Base-by-base conservation (phyloP, 2,329 filamentous ascomycete genomes). In the Fusarium paranaense region DNA sequence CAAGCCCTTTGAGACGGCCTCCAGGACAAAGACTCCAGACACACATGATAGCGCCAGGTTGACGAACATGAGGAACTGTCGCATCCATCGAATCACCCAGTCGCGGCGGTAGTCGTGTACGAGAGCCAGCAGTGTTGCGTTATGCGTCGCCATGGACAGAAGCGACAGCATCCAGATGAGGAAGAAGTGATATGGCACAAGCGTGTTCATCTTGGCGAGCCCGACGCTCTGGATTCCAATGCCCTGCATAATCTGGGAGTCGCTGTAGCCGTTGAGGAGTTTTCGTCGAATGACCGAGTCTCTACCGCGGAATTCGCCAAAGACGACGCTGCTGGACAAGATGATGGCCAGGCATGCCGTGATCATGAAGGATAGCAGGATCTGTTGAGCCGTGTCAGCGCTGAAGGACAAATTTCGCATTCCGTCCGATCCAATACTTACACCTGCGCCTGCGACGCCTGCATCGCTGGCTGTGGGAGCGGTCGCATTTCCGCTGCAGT, bases 161-260 rank as follows among this genome's bases (percentile, higher is more conserved):
- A 92, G 81, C 0, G 89, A 90, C 2, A 93, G 83, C 83, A 92
- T 91, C 91, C 91, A 93, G 73, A 93, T 88, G 64, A 93, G 87
- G 83, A 93, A 93, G 83, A 93, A 92, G 81, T 93, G 91, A 79
- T 93, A 93, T 0, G 90, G 87, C 0, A 91, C 86, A 79, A 93
- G 87, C 6, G 84, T 84, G 54, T 86, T 82, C 78, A 89, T 87
- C 77, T 90, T 90, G 6, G 88, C 88, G 1, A 93, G 86, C 0
- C 89, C 91, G 27, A 93, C 86, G 75, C 85, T 86, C 79, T 93
- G 91, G 66, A 93, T 89, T n/a, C 89, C 90, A 78, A 93, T 92
- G 45, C 91, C 91, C 20, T 90, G 91, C 64, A 93, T 84, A 80
- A 93, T 90, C 80, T 93, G 91, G 78, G 93, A 91, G 81, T 93